A percentile compares a stretch with the other conserved stretches of the same genome.
These are phyloP conservation scores for Lobosporangium transversale DNA, from an alignment of 192 early-diverging fungal genomes.

Conservation along the genomic window DNA sequence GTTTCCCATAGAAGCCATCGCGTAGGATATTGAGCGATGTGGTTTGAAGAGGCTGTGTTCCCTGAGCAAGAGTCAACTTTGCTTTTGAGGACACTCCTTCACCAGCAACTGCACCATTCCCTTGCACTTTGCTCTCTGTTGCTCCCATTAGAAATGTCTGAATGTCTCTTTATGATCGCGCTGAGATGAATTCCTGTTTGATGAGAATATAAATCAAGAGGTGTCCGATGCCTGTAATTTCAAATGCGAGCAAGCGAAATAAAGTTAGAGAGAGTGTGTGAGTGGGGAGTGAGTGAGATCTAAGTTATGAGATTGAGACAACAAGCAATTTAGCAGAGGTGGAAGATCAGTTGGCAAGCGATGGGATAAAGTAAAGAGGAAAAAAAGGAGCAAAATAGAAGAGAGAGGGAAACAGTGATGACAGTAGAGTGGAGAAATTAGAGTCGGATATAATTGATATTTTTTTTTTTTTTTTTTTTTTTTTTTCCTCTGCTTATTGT, in stretches of 20 bases:
- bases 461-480: too few species aligned
- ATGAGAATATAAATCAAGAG: too few species aligned
- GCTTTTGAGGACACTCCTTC: constrained; percentile 31
- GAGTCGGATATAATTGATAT: too few species aligned
- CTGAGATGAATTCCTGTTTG: not conserved
- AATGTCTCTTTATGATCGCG: not conserved
- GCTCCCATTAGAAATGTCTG: constrained; percentile 25
- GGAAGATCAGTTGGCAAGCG: not conserved
- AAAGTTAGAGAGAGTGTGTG: too few species aligned
- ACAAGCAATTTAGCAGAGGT: too few species aligned
- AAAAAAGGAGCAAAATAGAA: not conserved
- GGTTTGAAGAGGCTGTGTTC: constrained; percentile 17
- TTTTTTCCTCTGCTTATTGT: too few species aligned
- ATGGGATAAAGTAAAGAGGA: not conserved
- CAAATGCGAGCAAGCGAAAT: too few species aligned
- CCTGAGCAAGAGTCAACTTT: constrained; percentile 30
- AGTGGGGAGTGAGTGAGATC: too few species aligned
- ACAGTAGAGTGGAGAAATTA: not conserved
- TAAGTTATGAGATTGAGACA: too few species aligned
- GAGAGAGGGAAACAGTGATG: not conserved
- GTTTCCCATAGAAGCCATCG: constrained; percentile 36
- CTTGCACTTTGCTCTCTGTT: constrained; percentile 41
- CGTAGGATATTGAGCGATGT: constrained; percentile 35
- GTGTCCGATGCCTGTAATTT: too few species aligned
- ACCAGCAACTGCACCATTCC: constrained; percentile 2